Percentiles rank a stretch among this genome's conserved stretches.
Conservation (phyloP, 805 yeast species). For the Soucietia sequanensis region DNA sequence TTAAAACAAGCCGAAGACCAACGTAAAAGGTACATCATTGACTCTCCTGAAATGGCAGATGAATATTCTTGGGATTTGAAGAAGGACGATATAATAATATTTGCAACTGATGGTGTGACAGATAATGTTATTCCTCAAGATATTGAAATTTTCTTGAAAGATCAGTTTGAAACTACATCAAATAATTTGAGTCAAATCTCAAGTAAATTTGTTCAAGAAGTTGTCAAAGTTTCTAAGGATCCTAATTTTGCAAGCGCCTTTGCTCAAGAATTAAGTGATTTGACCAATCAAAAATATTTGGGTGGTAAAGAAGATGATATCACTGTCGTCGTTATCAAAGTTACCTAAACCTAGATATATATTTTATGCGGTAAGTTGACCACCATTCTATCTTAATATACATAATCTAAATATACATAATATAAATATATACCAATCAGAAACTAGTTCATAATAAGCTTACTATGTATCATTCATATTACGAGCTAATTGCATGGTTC, state of each 20-base stretch:
- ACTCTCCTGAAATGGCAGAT: slow-evolving; percentile 69
- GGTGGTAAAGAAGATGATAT: slow-evolving; percentile 98
- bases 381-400: too few relatives aligned
- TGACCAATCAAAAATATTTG: slow-evolving; percentile 65
- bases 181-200: slow-evolving; percentile 49
- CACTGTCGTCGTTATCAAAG: slow-evolving; percentile 74
- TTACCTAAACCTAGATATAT: slow-evolving; percentile 30
- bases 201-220: slow-evolving; percentile 58
- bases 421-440: too few relatives aligned
- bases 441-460: too few relatives aligned
- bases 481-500: slow-evolving; percentile 55
- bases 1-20: slow-evolving; percentile 50
- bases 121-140: slow-evolving; percentile 80
- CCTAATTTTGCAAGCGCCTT: slow-evolving; percentile 79
- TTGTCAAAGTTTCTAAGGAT: slow-evolving; percentile 69
- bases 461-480: slow-evolving; percentile 39
- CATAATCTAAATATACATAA: too few relatives aligned
- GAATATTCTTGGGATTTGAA: slow-evolving; percentile 61
- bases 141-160: slow-evolving; percentile 64
- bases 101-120: slow-evolving; percentile 92
- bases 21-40: slow-evolving; percentile 66
- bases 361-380: too few relatives aligned
- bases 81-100: slow-evolving; percentile 71
- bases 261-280: slow-evolving; percentile 68
- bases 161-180: slow-evolving; percentile 37